A percentile compares a stretch with the other conserved stretches of the same genome.
Conservation (phyloP, 129 eudicot genomes). For the Centella asiatica region DNA sequence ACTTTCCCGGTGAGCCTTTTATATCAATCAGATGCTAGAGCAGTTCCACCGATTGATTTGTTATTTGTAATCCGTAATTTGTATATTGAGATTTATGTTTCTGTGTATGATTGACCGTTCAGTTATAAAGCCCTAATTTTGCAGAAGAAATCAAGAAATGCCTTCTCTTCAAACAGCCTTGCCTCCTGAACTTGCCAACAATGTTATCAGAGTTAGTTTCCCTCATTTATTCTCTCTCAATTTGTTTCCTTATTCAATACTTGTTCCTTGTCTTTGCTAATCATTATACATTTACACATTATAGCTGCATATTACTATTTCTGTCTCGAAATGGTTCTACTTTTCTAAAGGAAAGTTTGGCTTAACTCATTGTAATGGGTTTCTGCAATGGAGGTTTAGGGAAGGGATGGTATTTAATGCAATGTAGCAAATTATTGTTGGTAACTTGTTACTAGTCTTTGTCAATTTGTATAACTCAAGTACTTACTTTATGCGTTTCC, state of each 20-base stretch:
- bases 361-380: neutral
- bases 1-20: too few relatives aligned
- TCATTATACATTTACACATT: too few relatives aligned
- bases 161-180: conserved; percentile 84
- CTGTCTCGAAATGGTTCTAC: too few relatives aligned
- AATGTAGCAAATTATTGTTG: neutral
- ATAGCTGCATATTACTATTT: too few relatives aligned
- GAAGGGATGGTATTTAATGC: neutral
- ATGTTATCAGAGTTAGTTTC: conserved; percentile 50
- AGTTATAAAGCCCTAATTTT: too few relatives aligned
- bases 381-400: neutral
- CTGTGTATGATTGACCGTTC: too few relatives aligned
- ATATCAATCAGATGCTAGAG: too few relatives aligned
- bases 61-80: too few relatives aligned
- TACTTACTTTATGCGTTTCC: neutral
- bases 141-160: conserved; percentile 31
- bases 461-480: neutral
- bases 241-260: neutral
- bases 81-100: too few relatives aligned
- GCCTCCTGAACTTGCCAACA: conserved; percentile 88
- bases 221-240: conserved; percentile 6
- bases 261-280: neutral
- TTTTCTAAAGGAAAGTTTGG: neutral
- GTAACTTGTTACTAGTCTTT: neutral
- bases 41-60: too few relatives aligned